Percentiles rank a stretch among this genome's conserved stretches.
Conservation (phyloP, 2,329 filamentous ascomycete species). For the Diaporthe citriasiana region DNA sequence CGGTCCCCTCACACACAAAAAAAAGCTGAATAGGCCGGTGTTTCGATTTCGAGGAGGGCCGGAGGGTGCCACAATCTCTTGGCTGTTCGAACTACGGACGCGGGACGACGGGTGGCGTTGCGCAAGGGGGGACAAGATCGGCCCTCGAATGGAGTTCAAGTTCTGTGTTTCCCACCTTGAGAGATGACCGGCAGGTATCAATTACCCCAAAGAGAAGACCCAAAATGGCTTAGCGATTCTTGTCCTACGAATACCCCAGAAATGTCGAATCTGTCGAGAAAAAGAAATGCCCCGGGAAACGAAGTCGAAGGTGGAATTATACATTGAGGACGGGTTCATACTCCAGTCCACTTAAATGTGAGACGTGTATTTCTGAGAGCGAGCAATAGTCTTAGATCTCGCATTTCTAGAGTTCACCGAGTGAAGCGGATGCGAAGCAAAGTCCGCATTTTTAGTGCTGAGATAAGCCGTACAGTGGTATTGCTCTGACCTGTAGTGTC, state of each 20-base stretch:
- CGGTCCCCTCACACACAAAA: too few species aligned
- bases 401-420: neutral
- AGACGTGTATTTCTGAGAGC: neutral
- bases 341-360: neutral
- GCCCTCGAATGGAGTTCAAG: neutral
- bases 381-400: neutral
- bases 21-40: neutral
- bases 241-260: neutral
- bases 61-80: neutral
- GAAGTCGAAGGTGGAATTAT: neutral
- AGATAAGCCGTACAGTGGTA: conserved; percentile 12
- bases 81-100: neutral
- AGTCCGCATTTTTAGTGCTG: conserved; percentile 4
- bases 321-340: neutral
- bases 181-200: neutral
- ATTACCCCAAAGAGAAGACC: neutral
- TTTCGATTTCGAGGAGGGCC: neutral
- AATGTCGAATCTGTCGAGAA: too few species aligned
- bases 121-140: too few species aligned
- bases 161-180: neutral
- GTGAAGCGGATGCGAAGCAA: neutral
- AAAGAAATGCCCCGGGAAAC: neutral
- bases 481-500: neutral
- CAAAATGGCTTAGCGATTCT: neutral
- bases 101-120: neutral